phyloP scores from a whole-genome alignment of 1,284 basidiomycete genomes.

The Blastosporella zonata region DNA sequence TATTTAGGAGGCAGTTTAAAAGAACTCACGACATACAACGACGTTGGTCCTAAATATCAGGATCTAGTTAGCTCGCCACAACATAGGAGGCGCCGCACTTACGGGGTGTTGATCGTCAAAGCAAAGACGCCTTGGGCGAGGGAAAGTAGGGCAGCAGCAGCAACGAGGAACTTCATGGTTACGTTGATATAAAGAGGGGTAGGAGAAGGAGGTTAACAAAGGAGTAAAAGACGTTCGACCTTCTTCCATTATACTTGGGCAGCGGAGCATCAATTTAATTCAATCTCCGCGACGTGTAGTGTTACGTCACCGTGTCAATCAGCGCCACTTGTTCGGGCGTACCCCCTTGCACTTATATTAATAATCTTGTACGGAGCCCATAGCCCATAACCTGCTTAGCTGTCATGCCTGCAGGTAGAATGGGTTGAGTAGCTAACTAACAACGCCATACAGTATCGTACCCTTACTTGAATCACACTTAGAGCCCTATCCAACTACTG shows the following conservation, averaged over 20 bases:
- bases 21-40: constrained; percentile 51
- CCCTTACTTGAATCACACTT: no score
- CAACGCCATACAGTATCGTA: no score
- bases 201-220: constrained; percentile 17
- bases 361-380: no score
- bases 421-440: no score
- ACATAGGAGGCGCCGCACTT: constrained; percentile 24
- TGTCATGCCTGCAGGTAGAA: background rate
- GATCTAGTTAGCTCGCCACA: background rate
- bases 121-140: constrained; percentile 44
- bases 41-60: constrained; percentile 32
- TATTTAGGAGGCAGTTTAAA: background rate
- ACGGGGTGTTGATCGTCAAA: constrained; percentile 72
- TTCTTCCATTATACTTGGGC: constrained; percentile 4
- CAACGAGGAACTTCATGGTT: constrained; percentile 51
- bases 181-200: constrained; percentile 20
- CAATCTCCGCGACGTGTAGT: constrained; percentile 19
- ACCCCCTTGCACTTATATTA: no score
- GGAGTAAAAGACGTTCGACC: background rate
- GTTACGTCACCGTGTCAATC: background rate
- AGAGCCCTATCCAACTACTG: constrained; percentile 89
- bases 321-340: no score
- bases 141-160: constrained; percentile 43
- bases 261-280: constrained; percentile 22
- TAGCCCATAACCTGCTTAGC: no score